Evolutionary conservation across 176 grass and related monocot species (phyloP).

Genomic region (Cenchrus fungigraminus): DNA sequence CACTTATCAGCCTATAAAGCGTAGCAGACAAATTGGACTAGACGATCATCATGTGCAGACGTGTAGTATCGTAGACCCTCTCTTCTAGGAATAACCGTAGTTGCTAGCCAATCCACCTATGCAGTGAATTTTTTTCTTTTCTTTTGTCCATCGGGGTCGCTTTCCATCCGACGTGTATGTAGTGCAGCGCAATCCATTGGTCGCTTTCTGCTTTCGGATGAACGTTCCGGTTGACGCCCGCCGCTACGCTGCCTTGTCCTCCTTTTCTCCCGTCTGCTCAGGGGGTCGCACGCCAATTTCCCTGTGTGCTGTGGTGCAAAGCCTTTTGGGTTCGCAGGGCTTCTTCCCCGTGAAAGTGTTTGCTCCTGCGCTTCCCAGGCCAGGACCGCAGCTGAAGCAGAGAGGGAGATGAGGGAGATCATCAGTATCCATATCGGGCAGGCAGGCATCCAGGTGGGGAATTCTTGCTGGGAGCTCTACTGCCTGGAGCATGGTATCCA

Average conservation of each 20-base stretch:
- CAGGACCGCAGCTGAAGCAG: not conserved
- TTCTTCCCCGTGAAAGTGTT: not conserved
- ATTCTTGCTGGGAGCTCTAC: conserved; percentile 92
- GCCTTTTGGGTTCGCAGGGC: conserved; percentile 8
- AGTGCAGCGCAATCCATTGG: conserved; percentile 22
- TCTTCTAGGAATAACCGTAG: not conserved
- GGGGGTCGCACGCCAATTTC: not conserved
- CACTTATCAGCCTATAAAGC: not conserved
- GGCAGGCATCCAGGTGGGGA: conserved; percentile 90
- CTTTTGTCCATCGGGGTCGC: conserved; percentile 1
- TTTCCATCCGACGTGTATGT: conserved; percentile 40
- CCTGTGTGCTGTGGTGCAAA: conserved; percentile 12
- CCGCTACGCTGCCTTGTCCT: conserved; percentile 10
- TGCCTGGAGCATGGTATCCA: conserved; percentile 89
- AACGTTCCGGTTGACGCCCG: conserved; percentile 27
- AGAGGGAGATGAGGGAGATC: conserved; percentile 66
- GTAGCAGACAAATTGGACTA: conserved; percentile 2
- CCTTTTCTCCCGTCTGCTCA: not conserved
- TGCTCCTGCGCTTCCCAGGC: conserved; percentile 1
- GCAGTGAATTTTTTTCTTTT: not conserved
- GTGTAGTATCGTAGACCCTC: not conserved
- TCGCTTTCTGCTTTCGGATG: conserved; percentile 30
- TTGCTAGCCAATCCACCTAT: not conserved
- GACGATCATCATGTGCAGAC: not conserved
- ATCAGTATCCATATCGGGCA: conserved; percentile 90